phyloP scores from a whole-genome alignment of 768 basidiomycete genomes.

The Psilocybe cubensis region DNA sequence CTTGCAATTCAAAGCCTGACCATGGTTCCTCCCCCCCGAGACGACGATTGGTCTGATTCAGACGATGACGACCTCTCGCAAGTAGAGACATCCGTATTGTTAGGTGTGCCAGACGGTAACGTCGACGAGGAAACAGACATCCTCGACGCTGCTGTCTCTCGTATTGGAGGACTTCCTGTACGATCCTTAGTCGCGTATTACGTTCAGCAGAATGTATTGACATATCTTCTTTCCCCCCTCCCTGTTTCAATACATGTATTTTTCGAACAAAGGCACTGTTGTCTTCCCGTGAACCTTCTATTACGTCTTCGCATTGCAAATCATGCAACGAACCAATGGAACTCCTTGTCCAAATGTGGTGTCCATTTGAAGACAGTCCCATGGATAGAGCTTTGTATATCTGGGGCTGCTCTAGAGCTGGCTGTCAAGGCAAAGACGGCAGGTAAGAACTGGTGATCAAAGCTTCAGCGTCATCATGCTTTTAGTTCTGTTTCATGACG shows the following conservation, averaged over 20 bases:
- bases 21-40: conserved; percentile 44
- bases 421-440: conserved; percentile 77
- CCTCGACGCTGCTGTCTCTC: conserved; percentile 81
- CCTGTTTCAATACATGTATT: conserved; percentile 17
- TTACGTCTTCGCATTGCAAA: conserved; percentile 71
- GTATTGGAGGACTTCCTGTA: conserved; percentile 91
- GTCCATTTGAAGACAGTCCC: conserved; percentile 83
- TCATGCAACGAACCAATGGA: conserved; percentile 77
- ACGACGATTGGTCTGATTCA: conserved; percentile 82
- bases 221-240: conserved; percentile 39
- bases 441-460: conserved; percentile 54
- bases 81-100: conserved; percentile 72
- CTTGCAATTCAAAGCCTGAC: conserved; percentile 4
- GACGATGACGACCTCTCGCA: conserved; percentile 57
- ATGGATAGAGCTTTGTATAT: conserved; percentile 86
- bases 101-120: conserved; percentile 81
- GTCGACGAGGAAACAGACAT: conserved; percentile 62
- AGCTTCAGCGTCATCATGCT: not conserved
- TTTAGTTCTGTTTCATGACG: not conserved
- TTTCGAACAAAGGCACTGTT: conserved; percentile 66
- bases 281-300: conserved; percentile 60
- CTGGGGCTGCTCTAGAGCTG: conserved; percentile 75
- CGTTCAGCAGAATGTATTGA: conserved; percentile 47
- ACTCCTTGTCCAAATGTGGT: conserved; percentile 87
- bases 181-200: conserved; percentile 59